phyloP scores from a whole-genome alignment of 2,329 filamentous ascomycete species.

The Fusarium bactridioides region DNA sequence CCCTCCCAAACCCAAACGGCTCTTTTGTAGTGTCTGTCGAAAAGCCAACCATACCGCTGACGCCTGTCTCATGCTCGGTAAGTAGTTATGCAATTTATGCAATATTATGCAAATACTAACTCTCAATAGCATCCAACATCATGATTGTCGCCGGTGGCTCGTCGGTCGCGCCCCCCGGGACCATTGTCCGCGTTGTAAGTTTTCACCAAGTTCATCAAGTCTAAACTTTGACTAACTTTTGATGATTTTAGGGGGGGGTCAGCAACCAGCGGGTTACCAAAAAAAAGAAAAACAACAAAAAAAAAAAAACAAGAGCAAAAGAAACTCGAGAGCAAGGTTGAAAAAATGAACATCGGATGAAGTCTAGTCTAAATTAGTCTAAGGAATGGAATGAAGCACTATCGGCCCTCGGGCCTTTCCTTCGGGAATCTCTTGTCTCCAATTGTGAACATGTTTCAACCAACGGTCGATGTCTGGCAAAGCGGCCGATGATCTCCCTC shows the following conservation, averaged over 20 bases:
- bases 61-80: fast-evolving
- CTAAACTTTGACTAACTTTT: background rate
- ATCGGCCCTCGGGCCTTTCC: too few species aligned
- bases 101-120: background rate
- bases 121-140: fast-evolving
- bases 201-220: background rate
- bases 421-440: too few species aligned
- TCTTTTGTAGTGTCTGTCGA: fast-evolving
- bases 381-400: too few species aligned
- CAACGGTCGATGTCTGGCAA: constrained; percentile 6
- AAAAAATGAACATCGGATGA: too few species aligned
- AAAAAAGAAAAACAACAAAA: too few species aligned
- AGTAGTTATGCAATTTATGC: background rate
- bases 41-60: fast-evolving
- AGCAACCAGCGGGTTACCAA: background rate
- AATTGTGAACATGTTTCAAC: too few species aligned
- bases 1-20: fast-evolving
- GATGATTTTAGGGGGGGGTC: background rate
- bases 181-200: background rate
- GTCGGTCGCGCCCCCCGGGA: fast-evolving
- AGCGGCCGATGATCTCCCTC: constrained; percentile 10
- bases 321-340: too few species aligned
- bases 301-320: too few species aligned
- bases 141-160: fast-evolving
- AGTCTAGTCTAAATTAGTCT: too few species aligned